Evolutionary conservation across 148 eudicot genomes (phyloP).

Genomic region (Dysphania ambrosioides): DNA sequence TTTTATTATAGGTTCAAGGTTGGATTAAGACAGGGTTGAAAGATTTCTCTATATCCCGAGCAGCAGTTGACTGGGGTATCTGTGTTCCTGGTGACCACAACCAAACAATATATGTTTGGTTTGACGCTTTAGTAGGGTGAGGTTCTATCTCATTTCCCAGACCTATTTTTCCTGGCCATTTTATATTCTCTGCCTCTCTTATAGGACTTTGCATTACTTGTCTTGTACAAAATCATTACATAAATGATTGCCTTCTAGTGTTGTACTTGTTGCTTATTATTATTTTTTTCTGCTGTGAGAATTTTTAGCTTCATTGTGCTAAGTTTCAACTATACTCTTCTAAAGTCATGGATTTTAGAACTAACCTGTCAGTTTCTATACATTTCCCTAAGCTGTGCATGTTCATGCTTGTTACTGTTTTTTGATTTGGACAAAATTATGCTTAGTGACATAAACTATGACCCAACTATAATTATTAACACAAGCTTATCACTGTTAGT

Average conservation of each 20-base stretch:
- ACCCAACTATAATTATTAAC: too few relatives aligned
- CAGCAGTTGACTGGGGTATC: conserved; percentile 51
- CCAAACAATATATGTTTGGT: conserved; percentile 46
- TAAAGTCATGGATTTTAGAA: background rate
- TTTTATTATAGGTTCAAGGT: conserved; percentile 37
- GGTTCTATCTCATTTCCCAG: background rate
- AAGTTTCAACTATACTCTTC: conserved; percentile 18
- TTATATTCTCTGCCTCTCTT: background rate
- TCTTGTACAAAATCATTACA: too few relatives aligned
- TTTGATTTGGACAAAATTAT: too few relatives aligned
- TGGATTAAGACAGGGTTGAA: conserved; percentile 44
- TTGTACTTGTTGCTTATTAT: background rate
- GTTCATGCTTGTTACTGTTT: too few relatives aligned
- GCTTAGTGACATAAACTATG: too few relatives aligned
- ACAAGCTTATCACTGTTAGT: too few relatives aligned
- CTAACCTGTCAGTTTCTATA: too few relatives aligned
- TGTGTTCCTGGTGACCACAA: conserved; percentile 40
- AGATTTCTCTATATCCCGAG: conserved; percentile 50
- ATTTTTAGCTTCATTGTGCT: conserved; percentile 71
- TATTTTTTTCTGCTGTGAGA: background rate
- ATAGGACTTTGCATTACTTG: too few relatives aligned
- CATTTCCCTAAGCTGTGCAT: too few relatives aligned
- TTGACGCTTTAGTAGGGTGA: conserved; percentile 35
- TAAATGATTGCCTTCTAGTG: too few relatives aligned
- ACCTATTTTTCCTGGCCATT: background rate